A percentile compares a stretch with the other conserved stretches of the same genome.
phyloP scores from a whole-genome alignment of 371 early-diverging fungal genomes.

The Batkoa obscura region DNA sequence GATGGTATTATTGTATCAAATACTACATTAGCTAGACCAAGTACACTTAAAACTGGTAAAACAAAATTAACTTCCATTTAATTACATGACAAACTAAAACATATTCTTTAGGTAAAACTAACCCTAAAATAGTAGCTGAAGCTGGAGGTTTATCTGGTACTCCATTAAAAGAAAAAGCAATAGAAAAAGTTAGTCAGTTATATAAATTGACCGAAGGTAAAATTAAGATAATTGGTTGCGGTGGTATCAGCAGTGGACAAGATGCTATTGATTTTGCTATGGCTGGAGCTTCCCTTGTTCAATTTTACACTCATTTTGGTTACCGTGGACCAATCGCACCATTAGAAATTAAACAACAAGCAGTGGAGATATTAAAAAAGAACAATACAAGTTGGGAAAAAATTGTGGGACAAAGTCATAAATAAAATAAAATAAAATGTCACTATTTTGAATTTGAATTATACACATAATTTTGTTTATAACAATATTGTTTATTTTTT shows the following conservation, averaged over 20 bases:
- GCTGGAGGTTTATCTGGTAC: slow-evolving; percentile 64
- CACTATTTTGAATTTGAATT: no score
- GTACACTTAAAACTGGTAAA: slow-evolving; percentile 18
- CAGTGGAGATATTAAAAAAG: no score
- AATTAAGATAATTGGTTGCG: slow-evolving; percentile 64
- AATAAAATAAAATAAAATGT: no score
- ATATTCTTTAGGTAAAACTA: slow-evolving; percentile 5
- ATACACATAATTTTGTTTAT: no score
- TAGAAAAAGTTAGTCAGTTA: slow-evolving; percentile 35
- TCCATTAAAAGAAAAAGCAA: slow-evolving; percentile 39
- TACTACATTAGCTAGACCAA: slow-evolving; percentile 60
- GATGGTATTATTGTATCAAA: slow-evolving; percentile 72
- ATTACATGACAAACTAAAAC: no score
- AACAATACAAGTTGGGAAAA: no score
- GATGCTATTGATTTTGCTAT: slow-evolving; percentile 49
- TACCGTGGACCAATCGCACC: slow-evolving; percentile 33
- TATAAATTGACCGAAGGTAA: slow-evolving; percentile 42
- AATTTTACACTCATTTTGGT: slow-evolving; percentile 51
- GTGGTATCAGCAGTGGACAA: slow-evolving; percentile 49
- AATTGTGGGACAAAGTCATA: no score
- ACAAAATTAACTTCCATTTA: no score
- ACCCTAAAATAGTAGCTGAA: slow-evolving; percentile 19
- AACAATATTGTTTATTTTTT: no score
- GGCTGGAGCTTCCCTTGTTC: slow-evolving; percentile 59
- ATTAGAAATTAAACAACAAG: no score